phyloP scores from a whole-genome alignment of 2,329 filamentous ascomycete genomes.

The Colletotrichum orchidophilum region DNA sequence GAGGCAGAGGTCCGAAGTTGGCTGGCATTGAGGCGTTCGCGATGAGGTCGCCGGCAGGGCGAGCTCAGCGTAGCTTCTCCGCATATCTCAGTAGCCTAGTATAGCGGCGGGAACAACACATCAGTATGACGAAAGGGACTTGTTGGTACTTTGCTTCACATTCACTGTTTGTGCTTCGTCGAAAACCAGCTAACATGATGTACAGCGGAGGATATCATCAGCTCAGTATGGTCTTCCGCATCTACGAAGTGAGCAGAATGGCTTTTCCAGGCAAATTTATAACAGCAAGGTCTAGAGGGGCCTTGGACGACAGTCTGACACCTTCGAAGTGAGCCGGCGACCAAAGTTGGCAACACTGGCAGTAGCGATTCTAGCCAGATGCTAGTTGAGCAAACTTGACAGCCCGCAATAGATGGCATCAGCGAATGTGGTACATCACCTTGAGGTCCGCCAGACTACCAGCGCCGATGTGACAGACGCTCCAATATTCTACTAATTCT shows the following conservation, averaged over 20 bases:
- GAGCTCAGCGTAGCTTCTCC: background rate
- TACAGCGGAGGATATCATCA: background rate
- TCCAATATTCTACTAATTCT: background rate
- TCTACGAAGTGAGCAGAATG: background rate
- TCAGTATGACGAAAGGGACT: background rate
- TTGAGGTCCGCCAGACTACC: background rate
- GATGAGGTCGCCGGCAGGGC: background rate
- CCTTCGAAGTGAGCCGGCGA: background rate
- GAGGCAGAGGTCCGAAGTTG: too few species aligned
- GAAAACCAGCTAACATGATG: background rate
- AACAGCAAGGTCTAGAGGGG: too few species aligned
- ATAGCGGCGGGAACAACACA: background rate
- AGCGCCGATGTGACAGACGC: background rate
- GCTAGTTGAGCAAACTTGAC: background rate
- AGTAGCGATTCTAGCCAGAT: background rate
- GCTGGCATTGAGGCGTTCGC: background rate
- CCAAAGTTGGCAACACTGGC: background rate
- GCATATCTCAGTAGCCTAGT: background rate
- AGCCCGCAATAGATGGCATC: too few species aligned
- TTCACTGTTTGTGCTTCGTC: background rate
- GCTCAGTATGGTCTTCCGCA: background rate
- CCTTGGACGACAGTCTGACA: background rate
- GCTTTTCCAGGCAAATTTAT: background rate
- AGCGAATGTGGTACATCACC: background rate
- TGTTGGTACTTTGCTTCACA: background rate